phyloP scores from a whole-genome alignment of 164 flowering plant genomes.

The Piper betle region DNA sequence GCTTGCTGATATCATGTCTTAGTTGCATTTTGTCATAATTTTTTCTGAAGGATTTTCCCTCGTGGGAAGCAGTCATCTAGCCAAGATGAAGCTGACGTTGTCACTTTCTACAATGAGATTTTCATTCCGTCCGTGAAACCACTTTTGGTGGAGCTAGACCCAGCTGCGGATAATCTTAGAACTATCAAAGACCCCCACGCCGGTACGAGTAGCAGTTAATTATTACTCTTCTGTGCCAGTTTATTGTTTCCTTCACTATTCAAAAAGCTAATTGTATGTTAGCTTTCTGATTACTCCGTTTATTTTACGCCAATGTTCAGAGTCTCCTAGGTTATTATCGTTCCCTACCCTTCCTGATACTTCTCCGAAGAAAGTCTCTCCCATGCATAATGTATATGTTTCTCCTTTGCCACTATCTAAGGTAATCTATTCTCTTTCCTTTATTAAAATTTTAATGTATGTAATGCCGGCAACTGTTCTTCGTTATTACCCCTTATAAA shows the following conservation, averaged over 20 bases:
- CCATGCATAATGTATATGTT: conserved; percentile 87
- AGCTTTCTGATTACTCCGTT: not conserved
- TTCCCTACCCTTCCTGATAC: conserved; percentile 94
- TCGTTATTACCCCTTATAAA: too few relatives aligned
- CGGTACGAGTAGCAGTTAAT: conserved; percentile 42
- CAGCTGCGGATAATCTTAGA: conserved; percentile 35
- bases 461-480: too few relatives aligned
- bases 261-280: not conserved
- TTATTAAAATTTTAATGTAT: too few relatives aligned
- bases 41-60: not conserved
- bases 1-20: not conserved
- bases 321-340: conserved; percentile 63
- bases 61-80: conserved; percentile 43
- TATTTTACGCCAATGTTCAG: conserved; percentile 62
- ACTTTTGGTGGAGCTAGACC: conserved; percentile 67
- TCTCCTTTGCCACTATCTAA: conserved; percentile 89
- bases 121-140: conserved; percentile 82
- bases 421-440: conserved; percentile 26
- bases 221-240: not conserved
- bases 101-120: conserved; percentile 82
- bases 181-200: conserved; percentile 30
- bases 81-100: conserved; percentile 79
- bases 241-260: not conserved
- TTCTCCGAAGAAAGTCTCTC: conserved; percentile 98
- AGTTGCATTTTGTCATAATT: not conserved